Evolutionary conservation across 1,139 yeast species (phyloP).

Genomic region (Saccharomyces hybrid): DNA sequence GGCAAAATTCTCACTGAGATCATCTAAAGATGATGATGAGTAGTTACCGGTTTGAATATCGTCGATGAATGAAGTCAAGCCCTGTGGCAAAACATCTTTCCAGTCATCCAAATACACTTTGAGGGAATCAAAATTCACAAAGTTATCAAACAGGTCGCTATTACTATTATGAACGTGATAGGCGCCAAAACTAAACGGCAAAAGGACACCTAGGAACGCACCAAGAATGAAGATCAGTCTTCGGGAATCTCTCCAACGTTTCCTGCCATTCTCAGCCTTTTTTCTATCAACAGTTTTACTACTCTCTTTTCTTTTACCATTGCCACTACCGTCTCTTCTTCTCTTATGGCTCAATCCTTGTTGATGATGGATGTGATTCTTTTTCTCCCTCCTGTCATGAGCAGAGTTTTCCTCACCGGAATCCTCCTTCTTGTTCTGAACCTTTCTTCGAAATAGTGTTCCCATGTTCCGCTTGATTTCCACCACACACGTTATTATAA

Average conservation of each 20-base stretch:
- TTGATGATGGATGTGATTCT: neutral
- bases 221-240: constrained; percentile 44
- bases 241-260: constrained; percentile 31
- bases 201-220: constrained; percentile 57
- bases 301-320: constrained; percentile 2
- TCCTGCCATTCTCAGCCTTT: constrained; percentile 6
- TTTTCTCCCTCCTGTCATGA: neutral
- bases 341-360: neutral
- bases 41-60: constrained; percentile 40
- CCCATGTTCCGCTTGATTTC: neutral
- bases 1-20: constrained; percentile 75
- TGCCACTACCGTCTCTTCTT: neutral
- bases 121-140: constrained; percentile 47
- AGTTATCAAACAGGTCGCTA: constrained; percentile 38
- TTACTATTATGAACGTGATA: constrained; percentile 23
- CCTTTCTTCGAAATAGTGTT: neutral
- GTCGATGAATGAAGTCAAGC: constrained; percentile 52
- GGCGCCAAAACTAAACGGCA: constrained; percentile 57
- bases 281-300: neutral
- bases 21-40: constrained; percentile 28
- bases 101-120: constrained; percentile 52
- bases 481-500: neutral
- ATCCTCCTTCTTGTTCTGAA: neutral
- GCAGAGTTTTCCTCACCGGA: neutral
- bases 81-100: constrained; percentile 60